Percentiles rank a stretch among this genome's conserved stretches.
Conservation (phyloP, 148 eudicot species). For the Diospyros kaki region DNA sequence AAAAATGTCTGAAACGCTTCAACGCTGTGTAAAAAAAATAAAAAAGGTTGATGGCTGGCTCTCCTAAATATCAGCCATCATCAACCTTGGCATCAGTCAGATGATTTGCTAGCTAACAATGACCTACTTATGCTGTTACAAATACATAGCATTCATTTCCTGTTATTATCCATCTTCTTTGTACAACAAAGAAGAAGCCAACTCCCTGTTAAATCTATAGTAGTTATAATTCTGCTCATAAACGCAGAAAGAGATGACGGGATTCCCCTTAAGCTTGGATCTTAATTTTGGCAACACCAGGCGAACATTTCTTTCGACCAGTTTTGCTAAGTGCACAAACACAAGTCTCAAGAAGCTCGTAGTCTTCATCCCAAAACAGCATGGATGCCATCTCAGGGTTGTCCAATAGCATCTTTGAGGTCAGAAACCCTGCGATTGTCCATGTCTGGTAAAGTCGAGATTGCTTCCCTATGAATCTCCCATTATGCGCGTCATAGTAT, state of each 20-base stretch:
- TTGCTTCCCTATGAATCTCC: slow-evolving; percentile 79
- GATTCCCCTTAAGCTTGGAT: background rate
- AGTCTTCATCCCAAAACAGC: slow-evolving; percentile 75
- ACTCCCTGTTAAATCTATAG: too few relatives aligned
- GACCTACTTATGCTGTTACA: too few relatives aligned
- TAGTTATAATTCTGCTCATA: too few relatives aligned
- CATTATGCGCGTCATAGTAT: slow-evolving; percentile 71
- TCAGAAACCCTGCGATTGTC: slow-evolving; percentile 81
- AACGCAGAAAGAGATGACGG: background rate
- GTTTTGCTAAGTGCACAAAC: slow-evolving; percentile 66
- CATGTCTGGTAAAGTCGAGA: slow-evolving; percentile 80
- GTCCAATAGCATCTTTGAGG: slow-evolving; percentile 65
- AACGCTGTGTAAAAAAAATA: too few relatives aligned
- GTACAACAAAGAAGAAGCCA: too few relatives aligned
- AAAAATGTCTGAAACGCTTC: too few relatives aligned
- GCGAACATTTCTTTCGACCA: slow-evolving; percentile 64
- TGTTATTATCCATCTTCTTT: too few relatives aligned
- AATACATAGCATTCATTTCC: too few relatives aligned
- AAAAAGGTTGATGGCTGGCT: too few relatives aligned
- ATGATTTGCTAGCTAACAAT: too few relatives aligned
- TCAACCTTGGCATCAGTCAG: too few relatives aligned
- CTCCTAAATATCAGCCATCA: too few relatives aligned
- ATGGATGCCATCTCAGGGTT: slow-evolving; percentile 69
- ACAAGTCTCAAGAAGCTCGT: slow-evolving; percentile 75
- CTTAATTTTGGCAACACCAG: slow-evolving; percentile 35